Conservation (phyloP, 2,329 filamentous ascomycete species). For the Leptographium wingfieldii region DNA sequence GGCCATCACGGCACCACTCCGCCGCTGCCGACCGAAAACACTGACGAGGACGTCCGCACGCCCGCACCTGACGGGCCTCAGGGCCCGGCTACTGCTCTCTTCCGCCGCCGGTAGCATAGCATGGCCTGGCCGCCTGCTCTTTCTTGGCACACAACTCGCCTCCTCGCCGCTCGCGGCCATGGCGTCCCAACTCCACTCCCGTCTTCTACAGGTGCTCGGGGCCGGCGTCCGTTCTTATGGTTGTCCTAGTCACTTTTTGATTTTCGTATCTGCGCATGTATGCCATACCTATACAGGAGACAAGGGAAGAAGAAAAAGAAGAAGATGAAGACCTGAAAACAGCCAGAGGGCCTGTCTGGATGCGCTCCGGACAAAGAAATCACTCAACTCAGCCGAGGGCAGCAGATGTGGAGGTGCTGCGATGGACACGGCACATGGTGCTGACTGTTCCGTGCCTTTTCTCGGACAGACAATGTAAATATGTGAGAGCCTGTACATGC, state of each 20-base stretch:
- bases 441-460: background rate
- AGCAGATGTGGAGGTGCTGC: background rate
- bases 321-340: background rate
- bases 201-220: background rate
- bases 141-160: background rate
- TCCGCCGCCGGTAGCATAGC: background rate
- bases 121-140: too few species aligned
- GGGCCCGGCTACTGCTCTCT: conserved; percentile 5
- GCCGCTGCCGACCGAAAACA: conserved; percentile 32
- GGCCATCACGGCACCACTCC: conserved; percentile 40
- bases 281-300: background rate
- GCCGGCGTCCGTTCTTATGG: background rate
- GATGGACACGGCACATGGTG: background rate
- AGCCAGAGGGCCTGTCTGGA: background rate
- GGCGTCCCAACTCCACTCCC: background rate
- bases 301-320: background rate
- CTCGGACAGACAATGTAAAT: background rate
- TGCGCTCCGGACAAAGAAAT: background rate
- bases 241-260: background rate
- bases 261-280: background rate
- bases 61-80: background rate
- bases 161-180: background rate
- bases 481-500: background rate
- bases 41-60: conserved; percentile 2
- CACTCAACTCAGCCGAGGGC: background rate